phyloP scores from a whole-genome alignment of 78 protist genomes.

The Chrysochromulina parva region DNA sequence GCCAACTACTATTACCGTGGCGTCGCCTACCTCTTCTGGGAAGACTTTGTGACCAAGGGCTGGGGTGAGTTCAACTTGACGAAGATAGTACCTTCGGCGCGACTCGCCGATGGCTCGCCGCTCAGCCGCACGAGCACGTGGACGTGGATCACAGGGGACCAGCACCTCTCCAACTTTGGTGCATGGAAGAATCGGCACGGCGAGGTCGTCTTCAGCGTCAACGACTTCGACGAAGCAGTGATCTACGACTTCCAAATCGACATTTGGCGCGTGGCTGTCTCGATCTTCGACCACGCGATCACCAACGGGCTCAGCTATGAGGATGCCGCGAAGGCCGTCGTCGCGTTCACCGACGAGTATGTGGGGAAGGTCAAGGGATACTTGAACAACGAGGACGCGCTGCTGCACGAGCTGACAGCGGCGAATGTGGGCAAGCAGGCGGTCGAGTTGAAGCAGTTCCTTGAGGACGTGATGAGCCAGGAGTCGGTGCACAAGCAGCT shows the following conservation, averaged over 20 bases:
- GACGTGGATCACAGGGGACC: constrained; percentile 23
- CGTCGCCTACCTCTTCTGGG: constrained; percentile 6
- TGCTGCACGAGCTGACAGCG: neutral
- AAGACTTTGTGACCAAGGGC: neutral
- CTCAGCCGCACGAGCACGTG: neutral
- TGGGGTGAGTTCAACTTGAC: neutral
- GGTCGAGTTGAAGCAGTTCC: neutral
- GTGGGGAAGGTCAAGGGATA: neutral
- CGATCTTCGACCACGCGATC: neutral
- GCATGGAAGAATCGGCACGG: constrained; percentile 16
- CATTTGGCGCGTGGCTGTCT: neutral
- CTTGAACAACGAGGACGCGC: neutral
- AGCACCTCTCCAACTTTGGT: constrained; percentile 13
- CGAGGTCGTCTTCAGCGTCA: neutral
- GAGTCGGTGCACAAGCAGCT: neutral
- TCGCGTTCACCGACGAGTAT: neutral
- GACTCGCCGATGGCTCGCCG: too few species aligned
- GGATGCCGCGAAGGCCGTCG: neutral
- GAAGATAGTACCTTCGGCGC: too few species aligned
- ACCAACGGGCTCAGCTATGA: neutral
- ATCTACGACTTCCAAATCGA: constrained; percentile 4
- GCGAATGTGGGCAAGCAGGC: neutral
- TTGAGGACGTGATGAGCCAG: neutral
- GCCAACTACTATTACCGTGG: neutral
- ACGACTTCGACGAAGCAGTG: constrained; percentile 23